Conservation (phyloP, 305 asterid genomes). For the Rubia tinctorum region DNA sequence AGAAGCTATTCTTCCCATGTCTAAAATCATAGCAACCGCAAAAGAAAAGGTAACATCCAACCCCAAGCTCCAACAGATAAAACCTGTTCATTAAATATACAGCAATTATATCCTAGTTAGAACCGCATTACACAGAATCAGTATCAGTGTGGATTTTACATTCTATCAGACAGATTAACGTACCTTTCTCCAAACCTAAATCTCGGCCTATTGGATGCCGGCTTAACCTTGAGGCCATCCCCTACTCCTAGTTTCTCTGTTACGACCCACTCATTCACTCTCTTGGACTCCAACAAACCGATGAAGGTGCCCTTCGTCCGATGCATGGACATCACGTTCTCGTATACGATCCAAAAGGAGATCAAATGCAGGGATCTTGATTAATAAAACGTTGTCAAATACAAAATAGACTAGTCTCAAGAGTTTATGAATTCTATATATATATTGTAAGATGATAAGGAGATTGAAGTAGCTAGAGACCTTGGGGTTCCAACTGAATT, state of each 20-base stretch:
- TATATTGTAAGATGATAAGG: too few relatives aligned
- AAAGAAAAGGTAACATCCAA: slow-evolving; percentile 62
- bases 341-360: slow-evolving; percentile 84
- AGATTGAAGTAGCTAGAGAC: background rate
- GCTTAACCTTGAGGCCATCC: slow-evolving; percentile 11
- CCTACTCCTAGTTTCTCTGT: slow-evolving; percentile 89
- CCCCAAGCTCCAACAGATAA: slow-evolving; percentile 39
- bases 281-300: slow-evolving; percentile 71
- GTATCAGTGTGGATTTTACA: too few relatives aligned
- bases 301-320: slow-evolving; percentile 81
- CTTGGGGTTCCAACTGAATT: slow-evolving; percentile 64
- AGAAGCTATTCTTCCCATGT: slow-evolving; percentile 57
- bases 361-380: slow-evolving; percentile 74
- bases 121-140: too few relatives aligned
- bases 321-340: slow-evolving; percentile 86
- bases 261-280: slow-evolving; percentile 94
- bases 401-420: background rate
- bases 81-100: slow-evolving; percentile 19
- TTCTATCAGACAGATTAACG: too few relatives aligned
- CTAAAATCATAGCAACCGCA: slow-evolving; percentile 76
- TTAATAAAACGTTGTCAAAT: background rate
- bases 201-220: slow-evolving; percentile 41
- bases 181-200: slow-evolving; percentile 69
- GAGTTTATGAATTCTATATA: too few relatives aligned
- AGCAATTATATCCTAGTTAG: too few relatives aligned